Conservation (phyloP, 495 filamentous ascomycete genomes). For the Xylaria palmicola region DNA sequence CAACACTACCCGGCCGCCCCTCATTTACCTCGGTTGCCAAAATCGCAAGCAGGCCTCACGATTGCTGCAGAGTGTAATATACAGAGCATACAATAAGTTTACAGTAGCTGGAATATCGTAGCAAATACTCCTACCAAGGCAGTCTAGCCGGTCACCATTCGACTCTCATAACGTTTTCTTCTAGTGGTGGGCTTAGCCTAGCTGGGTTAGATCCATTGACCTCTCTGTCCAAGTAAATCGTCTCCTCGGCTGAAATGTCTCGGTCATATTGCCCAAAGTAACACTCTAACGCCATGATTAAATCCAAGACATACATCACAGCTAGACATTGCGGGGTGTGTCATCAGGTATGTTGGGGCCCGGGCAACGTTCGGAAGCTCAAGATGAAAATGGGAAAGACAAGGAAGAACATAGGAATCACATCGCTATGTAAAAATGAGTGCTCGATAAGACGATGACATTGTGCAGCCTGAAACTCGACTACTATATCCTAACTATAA, state of each 20-base stretch:
- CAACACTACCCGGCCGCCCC: background rate
- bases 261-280: constrained; percentile 4
- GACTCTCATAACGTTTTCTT: background rate
- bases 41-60: no score
- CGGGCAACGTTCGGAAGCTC: background rate
- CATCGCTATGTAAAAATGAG: background rate
- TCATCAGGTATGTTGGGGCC: background rate
- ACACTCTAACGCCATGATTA: background rate
- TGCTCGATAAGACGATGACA: background rate
- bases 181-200: background rate
- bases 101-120: no score
- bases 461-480: background rate
- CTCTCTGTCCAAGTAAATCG: background rate
- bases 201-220: background rate
- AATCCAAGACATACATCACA: background rate
- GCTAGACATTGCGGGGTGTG: background rate
- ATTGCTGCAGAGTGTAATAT: no score
- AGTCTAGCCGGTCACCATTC: no score
- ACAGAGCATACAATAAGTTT: no score
- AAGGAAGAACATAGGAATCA: background rate
- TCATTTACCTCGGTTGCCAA: no score
- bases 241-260: constrained; percentile 4
- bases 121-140: no score
- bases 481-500: background rate
- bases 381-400: background rate